phyloP scores from a whole-genome alignment of 192 early-diverging fungal genomes.

The Obelidium mucronatum region DNA sequence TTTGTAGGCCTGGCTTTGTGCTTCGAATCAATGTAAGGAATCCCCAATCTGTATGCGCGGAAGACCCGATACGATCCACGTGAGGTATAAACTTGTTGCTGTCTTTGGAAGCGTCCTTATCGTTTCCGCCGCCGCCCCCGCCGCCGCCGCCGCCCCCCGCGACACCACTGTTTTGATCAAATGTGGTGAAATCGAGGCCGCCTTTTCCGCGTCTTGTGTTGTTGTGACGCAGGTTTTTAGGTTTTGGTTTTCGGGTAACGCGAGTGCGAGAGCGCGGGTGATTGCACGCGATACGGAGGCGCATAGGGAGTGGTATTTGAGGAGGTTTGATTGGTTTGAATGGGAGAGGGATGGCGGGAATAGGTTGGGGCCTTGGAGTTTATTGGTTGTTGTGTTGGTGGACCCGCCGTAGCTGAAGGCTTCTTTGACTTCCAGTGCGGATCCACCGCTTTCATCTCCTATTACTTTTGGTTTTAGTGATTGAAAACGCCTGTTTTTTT shows the following conservation, averaged over 20 bases:
- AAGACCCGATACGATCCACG: conserved; percentile 46
- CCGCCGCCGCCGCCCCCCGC: background rate
- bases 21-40: conserved; percentile 63
- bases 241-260: conserved; percentile 31
- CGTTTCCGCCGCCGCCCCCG: conserved; percentile 2
- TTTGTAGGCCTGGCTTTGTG: conserved; percentile 49
- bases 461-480: no score
- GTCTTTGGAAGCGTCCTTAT: conserved; percentile 41
- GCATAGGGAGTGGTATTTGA: conserved; percentile 50
- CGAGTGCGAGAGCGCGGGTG: conserved; percentile 49
- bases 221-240: conserved; percentile 14
- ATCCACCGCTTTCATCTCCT: conserved; percentile 58
- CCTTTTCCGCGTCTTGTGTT: conserved; percentile 49
- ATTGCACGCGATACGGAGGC: conserved; percentile 49
- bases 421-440: conserved; percentile 65
- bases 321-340: conserved; percentile 24
- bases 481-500: no score
- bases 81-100: background rate
- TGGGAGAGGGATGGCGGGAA: conserved; percentile 46
- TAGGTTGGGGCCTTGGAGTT: conserved; percentile 59
- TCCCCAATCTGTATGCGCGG: conserved; percentile 66
- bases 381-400: conserved; percentile 31
- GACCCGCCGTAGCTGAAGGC: conserved; percentile 66
- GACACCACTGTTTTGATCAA: background rate
- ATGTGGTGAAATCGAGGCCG: background rate